These are phyloP conservation scores for Lasiosphaeria ovina DNA, from an alignment of 495 filamentous ascomycete genomes.

Conservation along the genomic window DNA sequence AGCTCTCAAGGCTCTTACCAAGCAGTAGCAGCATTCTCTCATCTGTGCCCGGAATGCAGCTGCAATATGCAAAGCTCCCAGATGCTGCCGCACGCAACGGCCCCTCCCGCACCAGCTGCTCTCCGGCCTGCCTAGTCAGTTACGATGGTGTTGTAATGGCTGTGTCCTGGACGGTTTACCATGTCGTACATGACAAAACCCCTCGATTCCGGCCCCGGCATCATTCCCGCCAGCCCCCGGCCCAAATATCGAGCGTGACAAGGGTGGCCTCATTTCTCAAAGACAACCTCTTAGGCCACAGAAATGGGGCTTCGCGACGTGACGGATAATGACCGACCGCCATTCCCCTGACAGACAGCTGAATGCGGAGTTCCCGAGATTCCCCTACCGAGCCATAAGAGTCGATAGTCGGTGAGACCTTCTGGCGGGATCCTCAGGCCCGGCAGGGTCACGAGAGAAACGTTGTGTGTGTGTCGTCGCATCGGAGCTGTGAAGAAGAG, in stretches of 20 bases:
- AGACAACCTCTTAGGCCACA: not conserved
- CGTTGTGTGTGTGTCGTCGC: not conserved
- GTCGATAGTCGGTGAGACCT: not conserved
- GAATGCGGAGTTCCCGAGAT: not conserved
- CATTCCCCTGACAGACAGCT: not conserved
- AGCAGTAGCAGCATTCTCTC: not conserved
- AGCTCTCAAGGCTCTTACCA: not conserved
- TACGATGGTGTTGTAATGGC: not conserved
- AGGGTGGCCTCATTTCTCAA: not conserved
- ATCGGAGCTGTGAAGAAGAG: not conserved
- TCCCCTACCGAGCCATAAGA: not conserved
- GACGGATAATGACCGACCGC: not conserved
- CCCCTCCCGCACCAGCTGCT: conserved; percentile 18
- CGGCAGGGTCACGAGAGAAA: not conserved
- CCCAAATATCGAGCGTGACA: not conserved
- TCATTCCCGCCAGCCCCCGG: not conserved
- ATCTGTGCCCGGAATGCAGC: conserved; percentile 13
- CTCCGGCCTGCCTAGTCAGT: conserved; percentile 1
- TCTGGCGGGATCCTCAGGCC: not conserved
- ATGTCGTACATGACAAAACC: not conserved
- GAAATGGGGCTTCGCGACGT: not conserved
- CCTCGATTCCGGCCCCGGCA: not conserved
- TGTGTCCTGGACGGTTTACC: not conserved
- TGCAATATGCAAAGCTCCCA: conserved; percentile 17
- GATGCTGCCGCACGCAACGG: conserved; percentile 19